Evolutionary conservation across 441 rosid species (phyloP), one percentile per base, ranked within the genome.

Genomic region (Hura crepitans): DNA sequence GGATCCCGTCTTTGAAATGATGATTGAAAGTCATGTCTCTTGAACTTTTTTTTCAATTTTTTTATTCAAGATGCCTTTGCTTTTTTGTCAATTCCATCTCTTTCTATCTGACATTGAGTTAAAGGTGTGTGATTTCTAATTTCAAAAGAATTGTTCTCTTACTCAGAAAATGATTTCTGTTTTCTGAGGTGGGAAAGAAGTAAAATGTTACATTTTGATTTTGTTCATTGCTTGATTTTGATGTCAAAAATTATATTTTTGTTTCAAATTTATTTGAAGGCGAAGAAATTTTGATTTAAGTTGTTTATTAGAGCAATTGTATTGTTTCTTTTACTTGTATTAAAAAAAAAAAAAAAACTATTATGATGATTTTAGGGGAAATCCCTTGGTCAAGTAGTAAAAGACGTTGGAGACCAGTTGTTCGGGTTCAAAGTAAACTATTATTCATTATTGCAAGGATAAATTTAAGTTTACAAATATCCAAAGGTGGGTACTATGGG

Each of bases 41-140:
- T 65, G 15, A 65, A 14, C 59, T 42, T n/a, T 53, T 37, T 43
- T 18, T 55, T 42, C 2, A 8, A 9, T 51, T 43, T 68, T 68
- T 43, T 22, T 12, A 25, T 61, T 27, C 58, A 64, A 75, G 45
- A 59, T n/a, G 23, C 17, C 69, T 43, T 22, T 62, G 73, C 72
- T 72, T 37, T 57, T 66, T 39, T 35, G 57, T 60, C 68, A 35
- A 5, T 61, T 53, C 18, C 23, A 23, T 66, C 53, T 12, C 62
- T 27, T 68, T 63, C 76, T 62, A 59, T 75, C 76, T 75, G 80
- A 63, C 71, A 78, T 69, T 43, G 9, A 42, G 70, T 51, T 39
- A 12, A 49, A 77, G 61, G n/a, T 61, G 69, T 35, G 33, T 22
- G 73, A 72, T 78, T 80, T 74, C 14, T 22, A 71, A 72, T 78